phyloP scores from a whole-genome alignment of 2,329 filamentous ascomycete genomes.

The Cladobotryum mycophilum region DNA sequence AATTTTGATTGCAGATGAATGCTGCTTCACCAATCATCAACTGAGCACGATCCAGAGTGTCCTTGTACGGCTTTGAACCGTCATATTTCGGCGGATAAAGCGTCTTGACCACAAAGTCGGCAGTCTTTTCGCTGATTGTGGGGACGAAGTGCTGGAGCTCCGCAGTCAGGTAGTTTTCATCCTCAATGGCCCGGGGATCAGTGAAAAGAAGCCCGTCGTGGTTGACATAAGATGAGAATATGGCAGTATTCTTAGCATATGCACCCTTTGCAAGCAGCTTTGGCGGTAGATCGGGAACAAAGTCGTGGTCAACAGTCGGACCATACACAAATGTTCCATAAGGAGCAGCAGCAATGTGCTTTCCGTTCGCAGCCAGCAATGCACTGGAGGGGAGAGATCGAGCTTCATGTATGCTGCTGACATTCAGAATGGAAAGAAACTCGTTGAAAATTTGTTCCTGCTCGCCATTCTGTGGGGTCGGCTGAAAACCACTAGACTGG shows the following conservation, averaged over 20 bases:
- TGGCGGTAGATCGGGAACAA: constrained; percentile 10
- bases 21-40: constrained; percentile 3
- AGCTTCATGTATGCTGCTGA: constrained; percentile 7
- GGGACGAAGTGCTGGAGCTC: background rate
- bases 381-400: background rate
- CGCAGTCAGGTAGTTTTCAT: background rate
- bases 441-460: constrained; percentile 3
- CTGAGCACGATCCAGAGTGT: constrained; percentile 2
- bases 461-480: constrained; percentile 5
- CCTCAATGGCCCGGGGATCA: constrained; percentile 1
- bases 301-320: constrained; percentile 8
- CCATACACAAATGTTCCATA: constrained; percentile 7
- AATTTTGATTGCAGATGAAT: constrained; percentile 5
- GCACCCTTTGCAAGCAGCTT: constrained; percentile 9
- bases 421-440: constrained; percentile 7
- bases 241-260: constrained; percentile 4
- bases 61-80: constrained; percentile 5
- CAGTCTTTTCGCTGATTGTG: background rate
- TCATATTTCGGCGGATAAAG: constrained; percentile 6
- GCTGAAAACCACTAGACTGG: constrained; percentile 3
- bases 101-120: background rate
- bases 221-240: background rate
- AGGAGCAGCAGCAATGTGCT: constrained; percentile 6
- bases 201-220: constrained; percentile 5
- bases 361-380: constrained; percentile 4